phyloP scores from a whole-genome alignment of 73 alveolate genomes.

The Blepharisma japonicum region DNA sequence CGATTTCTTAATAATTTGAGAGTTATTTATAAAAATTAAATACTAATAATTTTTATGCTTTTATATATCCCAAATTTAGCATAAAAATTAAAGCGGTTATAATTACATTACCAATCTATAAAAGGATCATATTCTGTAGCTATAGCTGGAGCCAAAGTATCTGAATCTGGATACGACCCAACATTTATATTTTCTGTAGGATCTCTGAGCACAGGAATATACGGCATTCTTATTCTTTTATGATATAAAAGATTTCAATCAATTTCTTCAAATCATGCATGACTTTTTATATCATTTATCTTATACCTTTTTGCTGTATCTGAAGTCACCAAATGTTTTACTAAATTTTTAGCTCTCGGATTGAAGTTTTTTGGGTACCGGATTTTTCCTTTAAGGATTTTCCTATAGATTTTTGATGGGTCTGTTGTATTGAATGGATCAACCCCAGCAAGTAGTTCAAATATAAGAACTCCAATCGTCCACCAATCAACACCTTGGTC shows the following conservation, averaged over 20 bases:
- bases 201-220: too few species aligned
- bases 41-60: too few species aligned
- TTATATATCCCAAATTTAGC: too few species aligned
- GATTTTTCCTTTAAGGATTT: slow-evolving; percentile 75
- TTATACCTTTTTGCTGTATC: slow-evolving; percentile 87
- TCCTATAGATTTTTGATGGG: slow-evolving; percentile 85
- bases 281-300: slow-evolving; percentile 45
- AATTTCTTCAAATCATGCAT: slow-evolving; percentile 39
- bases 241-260: slow-evolving; percentile 36
- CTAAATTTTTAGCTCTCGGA: slow-evolving; percentile 76
- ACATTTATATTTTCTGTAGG: too few species aligned
- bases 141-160: too few species aligned
- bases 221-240: slow-evolving; percentile 22
- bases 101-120: too few species aligned
- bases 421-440: slow-evolving; percentile 93
- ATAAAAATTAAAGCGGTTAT: too few species aligned
- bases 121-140: too few species aligned
- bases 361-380: too few species aligned
- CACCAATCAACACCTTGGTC: slow-evolving; percentile 97
- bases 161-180: too few species aligned
- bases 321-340: slow-evolving; percentile 77
- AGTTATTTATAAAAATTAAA: too few species aligned
- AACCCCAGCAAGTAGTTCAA: slow-evolving; percentile 90
- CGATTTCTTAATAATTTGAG: too few species aligned
- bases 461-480: slow-evolving; percentile 89